Evolutionary conservation across 345 rosid species (phyloP).

Genomic region (Eucalyptus virginea): DNA sequence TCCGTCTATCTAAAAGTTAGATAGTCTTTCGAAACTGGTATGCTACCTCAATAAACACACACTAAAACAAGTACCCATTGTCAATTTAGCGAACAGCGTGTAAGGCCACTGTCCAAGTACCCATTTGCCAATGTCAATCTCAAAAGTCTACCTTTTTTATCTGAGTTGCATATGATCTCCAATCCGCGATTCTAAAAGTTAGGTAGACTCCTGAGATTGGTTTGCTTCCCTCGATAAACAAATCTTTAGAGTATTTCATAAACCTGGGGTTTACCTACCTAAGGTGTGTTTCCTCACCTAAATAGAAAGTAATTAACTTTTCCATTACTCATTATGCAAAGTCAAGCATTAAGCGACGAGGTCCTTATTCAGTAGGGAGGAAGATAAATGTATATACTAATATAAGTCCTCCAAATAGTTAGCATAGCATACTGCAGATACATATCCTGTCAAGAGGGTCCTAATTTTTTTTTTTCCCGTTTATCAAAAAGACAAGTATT

Average conservation of each 20-base stretch:
- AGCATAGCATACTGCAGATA: background rate
- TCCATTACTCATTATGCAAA: background rate
- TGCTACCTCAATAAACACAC: background rate
- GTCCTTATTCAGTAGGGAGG: background rate
- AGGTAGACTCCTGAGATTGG: too few relatives aligned
- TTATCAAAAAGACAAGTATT: background rate
- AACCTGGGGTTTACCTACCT: background rate
- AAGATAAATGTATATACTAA: background rate
- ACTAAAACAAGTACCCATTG: background rate
- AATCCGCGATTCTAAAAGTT: too few relatives aligned
- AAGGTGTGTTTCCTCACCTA: background rate
- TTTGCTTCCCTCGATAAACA: too few relatives aligned
- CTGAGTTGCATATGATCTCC: background rate
- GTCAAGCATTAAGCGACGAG: background rate
- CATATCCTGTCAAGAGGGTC: background rate
- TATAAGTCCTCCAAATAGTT: background rate
- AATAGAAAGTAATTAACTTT: background rate
- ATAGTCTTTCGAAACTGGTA: background rate
- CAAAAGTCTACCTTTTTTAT: background rate
- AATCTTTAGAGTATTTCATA: background rate
- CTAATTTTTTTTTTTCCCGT: background rate
- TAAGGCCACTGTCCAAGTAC: background rate
- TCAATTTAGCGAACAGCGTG: background rate
- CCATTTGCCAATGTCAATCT: background rate
- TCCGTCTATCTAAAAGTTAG: background rate